Conservation (phyloP, 106 monocot species). For the Amphibolis antarctica region DNA sequence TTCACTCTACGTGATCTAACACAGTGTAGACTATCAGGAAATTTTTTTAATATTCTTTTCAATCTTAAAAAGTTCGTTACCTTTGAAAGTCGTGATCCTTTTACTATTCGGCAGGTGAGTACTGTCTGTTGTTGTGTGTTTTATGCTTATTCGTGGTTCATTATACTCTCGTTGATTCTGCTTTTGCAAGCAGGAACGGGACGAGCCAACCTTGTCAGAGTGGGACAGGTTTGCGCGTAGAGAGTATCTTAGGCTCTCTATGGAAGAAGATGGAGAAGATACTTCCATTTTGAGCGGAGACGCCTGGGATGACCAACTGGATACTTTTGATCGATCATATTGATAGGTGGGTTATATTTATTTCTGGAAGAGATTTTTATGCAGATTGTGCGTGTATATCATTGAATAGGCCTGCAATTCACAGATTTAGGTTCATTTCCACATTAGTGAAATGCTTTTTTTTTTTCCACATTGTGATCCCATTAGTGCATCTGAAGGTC, state of each 20-base stretch:
- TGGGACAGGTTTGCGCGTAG: constrained; percentile 88
- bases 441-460: too few relatives aligned
- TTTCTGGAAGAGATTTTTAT: too few relatives aligned
- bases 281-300: constrained; percentile 88
- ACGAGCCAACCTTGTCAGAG: constrained; percentile 56
- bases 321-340: constrained; percentile 13
- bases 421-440: too few relatives aligned
- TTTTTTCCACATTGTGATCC: too few relatives aligned
- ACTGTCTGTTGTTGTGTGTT: background rate
- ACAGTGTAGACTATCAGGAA: constrained; percentile 76
- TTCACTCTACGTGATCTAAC: constrained; percentile 71
- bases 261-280: constrained; percentile 98
- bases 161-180: background rate
- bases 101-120: constrained; percentile 84
- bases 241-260: constrained; percentile 79
- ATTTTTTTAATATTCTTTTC: constrained; percentile 93
- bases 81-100: constrained; percentile 95
- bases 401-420: too few relatives aligned
- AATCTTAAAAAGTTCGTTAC: constrained; percentile 97
- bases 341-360: too few relatives aligned
- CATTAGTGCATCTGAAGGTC: too few relatives aligned
- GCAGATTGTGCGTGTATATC: too few relatives aligned
- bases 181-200: constrained; percentile 5
- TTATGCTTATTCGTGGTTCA: background rate
- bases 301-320: constrained; percentile 84